Evolutionary conservation across 306 rosid species (phyloP), one percentile per base, ranked within the genome.

Genomic region (Lagenaria siceraria): DNA sequence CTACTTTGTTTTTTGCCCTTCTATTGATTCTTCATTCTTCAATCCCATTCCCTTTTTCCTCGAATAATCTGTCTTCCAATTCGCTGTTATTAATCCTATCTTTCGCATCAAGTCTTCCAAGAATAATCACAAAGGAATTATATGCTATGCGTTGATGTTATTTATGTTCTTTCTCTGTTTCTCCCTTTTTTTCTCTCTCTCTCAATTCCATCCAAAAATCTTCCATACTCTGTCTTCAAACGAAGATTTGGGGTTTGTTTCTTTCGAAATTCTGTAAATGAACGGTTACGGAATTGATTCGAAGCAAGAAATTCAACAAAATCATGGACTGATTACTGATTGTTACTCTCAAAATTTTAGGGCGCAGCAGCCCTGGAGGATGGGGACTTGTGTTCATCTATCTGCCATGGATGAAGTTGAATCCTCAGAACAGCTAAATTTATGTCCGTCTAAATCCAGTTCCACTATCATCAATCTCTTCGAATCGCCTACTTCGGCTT

Each of bases 401-500:
- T 75, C 73, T 15, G 46, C 80, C 83, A 74, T 78, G 81, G 84
- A 71, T 48, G 89, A 76, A 79, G 52, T 19, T 13, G 80, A 55
- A 62, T 64, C 71, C 1, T 21, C 81, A 36, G 84, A 86, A 73
- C 83, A 79, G 10, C 87, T 77, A 75, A 78, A 79, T 68, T 55
- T 62, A 43, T 82, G 71, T 70, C 78, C 77, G 76, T 53, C 74
- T 4, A 91, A 83, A 70, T 43, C 88, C 27, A 40, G 84, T 6
- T 76, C 38, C 72, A 75, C 90, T 53, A 89, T 88, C 52, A 83
- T 89, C 21, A 80, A 86, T 62, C 86, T 85, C 54, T 91, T 89
- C 48, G 92, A 91, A 82, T 85, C 96, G 7, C 97, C 92, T 2
- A 74, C 88, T 80, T 88, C 90, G 5, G 89, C 93, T 46, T 91